Conservation (phyloP, 768 basidiomycete species). For the Chlorophyllum brunneum region DNA sequence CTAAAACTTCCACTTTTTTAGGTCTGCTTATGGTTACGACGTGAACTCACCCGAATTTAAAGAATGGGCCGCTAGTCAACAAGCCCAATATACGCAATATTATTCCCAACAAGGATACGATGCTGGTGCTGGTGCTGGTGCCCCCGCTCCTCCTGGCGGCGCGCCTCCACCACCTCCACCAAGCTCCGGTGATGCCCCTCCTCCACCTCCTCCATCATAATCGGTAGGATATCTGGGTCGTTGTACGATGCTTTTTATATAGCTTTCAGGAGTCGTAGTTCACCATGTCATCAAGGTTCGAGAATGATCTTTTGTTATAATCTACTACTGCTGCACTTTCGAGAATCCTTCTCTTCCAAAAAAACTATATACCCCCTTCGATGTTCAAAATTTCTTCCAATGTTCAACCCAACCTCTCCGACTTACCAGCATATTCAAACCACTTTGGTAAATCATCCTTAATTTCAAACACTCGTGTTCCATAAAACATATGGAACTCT, state of each 20-base stretch:
- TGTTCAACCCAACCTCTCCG: conserved; percentile 26
- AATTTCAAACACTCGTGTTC: conserved; percentile 54
- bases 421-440: conserved; percentile 57
- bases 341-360: too few species aligned
- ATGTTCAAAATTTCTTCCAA: background rate
- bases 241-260: background rate
- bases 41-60: conserved; percentile 74
- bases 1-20: conserved; percentile 18
- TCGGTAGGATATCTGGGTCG: background rate
- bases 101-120: conserved; percentile 40
- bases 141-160: conserved; percentile 1
- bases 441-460: conserved; percentile 57
- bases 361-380: too few species aligned
- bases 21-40: conserved; percentile 78
- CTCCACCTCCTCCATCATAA: conserved; percentile 8
- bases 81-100: conserved; percentile 62
- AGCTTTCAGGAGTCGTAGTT: too few species aligned
- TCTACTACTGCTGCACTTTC: background rate
- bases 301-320: background rate
- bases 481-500: conserved; percentile 65
- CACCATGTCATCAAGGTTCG: too few species aligned
- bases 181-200: background rate
- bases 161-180: conserved; percentile 1
- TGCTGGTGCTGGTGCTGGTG: background rate
- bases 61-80: conserved; percentile 65